Conservation (phyloP, 345 rosid species). For the Eucalyptus marginata region DNA sequence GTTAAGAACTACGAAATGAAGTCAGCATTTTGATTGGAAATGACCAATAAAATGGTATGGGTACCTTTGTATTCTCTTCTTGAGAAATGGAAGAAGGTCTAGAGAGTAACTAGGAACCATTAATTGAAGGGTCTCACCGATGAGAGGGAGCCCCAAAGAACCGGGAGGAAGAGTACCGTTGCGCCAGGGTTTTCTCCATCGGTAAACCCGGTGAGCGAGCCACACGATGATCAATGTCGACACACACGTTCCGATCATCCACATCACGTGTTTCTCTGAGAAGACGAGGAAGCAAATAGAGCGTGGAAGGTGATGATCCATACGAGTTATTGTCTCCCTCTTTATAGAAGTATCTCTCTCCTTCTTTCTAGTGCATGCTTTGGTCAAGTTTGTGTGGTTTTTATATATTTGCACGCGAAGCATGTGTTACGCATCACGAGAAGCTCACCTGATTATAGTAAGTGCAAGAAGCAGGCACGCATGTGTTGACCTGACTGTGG, state of each 20-base stretch:
- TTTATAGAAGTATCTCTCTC: neutral
- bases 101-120: conserved; percentile 5
- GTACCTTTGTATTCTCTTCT: conserved; percentile 6
- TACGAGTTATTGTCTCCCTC: neutral
- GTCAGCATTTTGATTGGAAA: neutral
- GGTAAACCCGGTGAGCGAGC: neutral
- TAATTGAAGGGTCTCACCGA: conserved; percentile 15
- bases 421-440: too few species aligned
- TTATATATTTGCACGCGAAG: too few species aligned
- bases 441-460: too few species aligned
- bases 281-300: neutral
- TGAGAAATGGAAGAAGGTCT: conserved; percentile 15
- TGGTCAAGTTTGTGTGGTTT: neutral
- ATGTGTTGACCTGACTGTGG: too few species aligned
- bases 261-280: neutral
- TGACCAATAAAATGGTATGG: neutral
- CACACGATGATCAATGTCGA: neutral
- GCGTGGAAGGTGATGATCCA: neutral
- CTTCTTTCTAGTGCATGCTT: neutral
- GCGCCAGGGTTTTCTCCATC: conserved; percentile 10
- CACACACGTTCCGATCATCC: neutral
- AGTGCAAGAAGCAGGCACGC: too few species aligned
- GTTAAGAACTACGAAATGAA: neutral
- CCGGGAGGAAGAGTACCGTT: conserved; percentile 15
- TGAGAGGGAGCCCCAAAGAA: conserved; percentile 12